Conservation (phyloP, 2,329 filamentous ascomycete species). For the Nakataea oryzae region DNA sequence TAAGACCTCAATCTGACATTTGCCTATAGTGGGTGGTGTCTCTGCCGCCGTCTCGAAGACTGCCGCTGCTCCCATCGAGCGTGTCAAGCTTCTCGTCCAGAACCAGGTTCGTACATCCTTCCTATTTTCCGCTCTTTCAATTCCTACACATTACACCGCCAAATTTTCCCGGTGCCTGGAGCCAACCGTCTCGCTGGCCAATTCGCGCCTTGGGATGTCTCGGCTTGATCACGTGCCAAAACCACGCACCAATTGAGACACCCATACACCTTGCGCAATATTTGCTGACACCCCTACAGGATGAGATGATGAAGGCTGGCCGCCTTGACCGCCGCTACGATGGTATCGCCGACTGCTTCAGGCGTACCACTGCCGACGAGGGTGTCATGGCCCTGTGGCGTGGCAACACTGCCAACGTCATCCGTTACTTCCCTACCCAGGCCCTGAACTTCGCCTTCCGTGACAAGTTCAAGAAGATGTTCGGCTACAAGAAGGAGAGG, state of each 20-base stretch:
- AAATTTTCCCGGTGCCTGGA: neutral
- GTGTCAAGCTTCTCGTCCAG: constrained; percentile 99
- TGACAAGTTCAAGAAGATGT: constrained; percentile 99
- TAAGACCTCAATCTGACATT: neutral
- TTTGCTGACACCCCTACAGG: constrained; percentile 44
- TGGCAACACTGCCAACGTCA: constrained; percentile 99
- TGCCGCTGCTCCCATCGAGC: constrained; percentile 98
- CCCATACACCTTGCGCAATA: neutral
- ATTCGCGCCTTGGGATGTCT: neutral
- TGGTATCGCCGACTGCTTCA: constrained; percentile 93
- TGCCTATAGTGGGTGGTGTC: constrained; percentile 87
- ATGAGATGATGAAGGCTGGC: constrained; percentile 99
- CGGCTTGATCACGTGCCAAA: neutral
- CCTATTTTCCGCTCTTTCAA: neutral
- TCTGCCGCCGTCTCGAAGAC: constrained; percentile 99
- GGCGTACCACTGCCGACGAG: constrained; percentile 79
- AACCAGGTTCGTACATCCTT: constrained; percentile 78
- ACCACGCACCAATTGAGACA: neutral
- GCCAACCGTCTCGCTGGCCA: neutral
- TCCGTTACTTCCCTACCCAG: constrained; percentile 99
- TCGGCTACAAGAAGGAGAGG: constrained; percentile 99
- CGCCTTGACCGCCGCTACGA: constrained; percentile 97
- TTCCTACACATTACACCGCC: neutral
- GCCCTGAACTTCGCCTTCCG: constrained; percentile 99
- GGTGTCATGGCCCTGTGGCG: constrained; percentile 94